Percentiles rank a stretch among this genome's conserved stretches.
phyloP scores from a whole-genome alignment of 805 yeast species.

The Suhomyces prunicola region DNA sequence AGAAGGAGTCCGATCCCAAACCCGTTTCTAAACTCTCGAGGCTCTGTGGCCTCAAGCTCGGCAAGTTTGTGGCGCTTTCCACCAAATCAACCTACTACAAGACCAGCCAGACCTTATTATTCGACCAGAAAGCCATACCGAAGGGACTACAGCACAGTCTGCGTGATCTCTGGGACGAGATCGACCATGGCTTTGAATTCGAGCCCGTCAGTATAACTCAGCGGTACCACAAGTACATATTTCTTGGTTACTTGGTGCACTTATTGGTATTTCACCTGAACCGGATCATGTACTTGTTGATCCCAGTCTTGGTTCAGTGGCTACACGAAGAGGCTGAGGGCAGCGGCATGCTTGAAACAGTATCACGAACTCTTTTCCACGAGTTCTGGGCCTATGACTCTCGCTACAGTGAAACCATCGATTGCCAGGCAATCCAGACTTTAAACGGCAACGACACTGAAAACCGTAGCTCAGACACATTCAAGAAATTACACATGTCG shows the following conservation, averaged over 20 bases:
- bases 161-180: conserved; percentile 27
- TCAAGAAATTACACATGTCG: conserved; percentile 25
- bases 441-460: conserved; percentile 12
- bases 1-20: neutral
- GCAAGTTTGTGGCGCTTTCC: conserved; percentile 33
- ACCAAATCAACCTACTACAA: conserved; percentile 33
- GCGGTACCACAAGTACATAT: conserved; percentile 20
- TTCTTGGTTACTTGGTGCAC: conserved; percentile 35
- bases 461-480: conserved; percentile 9
- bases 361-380: conserved; percentile 13
- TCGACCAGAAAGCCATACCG: conserved; percentile 25
- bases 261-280: conserved; percentile 35
- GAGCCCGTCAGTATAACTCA: conserved; percentile 26
- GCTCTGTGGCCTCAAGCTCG: conserved; percentile 26
- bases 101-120: conserved; percentile 26
- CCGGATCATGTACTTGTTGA: conserved; percentile 24
- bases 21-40: conserved; percentile 15
- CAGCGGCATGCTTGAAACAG: neutral
- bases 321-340: conserved; percentile 23
- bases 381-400: conserved; percentile 23
- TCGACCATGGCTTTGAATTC: conserved; percentile 36
- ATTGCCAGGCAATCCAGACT: conserved; percentile 7
- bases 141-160: conserved; percentile 18
- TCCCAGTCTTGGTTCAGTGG: conserved; percentile 40
- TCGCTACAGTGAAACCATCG: conserved; percentile 12